Conservation (phyloP, 352 stramenopile species). For the Pythium phragmiticola region DNA sequence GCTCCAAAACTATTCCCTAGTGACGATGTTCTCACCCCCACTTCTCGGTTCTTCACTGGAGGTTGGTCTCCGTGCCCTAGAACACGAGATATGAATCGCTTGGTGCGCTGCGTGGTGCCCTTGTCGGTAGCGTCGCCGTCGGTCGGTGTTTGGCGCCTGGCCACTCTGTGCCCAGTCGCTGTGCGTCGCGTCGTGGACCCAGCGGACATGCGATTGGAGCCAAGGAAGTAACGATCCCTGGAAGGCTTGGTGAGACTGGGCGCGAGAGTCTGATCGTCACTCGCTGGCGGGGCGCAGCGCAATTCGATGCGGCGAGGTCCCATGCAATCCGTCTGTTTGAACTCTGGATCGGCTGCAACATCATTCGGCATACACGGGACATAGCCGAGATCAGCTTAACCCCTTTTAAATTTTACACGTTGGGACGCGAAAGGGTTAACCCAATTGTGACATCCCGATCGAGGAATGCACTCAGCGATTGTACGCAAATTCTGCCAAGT, state of each 20-base stretch:
- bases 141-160: not conserved
- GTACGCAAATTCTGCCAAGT: too few species aligned
- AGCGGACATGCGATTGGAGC: not conserved
- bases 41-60: too few species aligned
- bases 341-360: too few species aligned
- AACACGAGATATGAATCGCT: constrained; percentile 11
- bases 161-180: not conserved
- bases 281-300: not conserved
- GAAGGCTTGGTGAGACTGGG: not conserved
- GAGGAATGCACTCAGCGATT: too few species aligned
- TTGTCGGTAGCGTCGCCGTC: not conserved
- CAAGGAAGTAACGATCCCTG: not conserved
- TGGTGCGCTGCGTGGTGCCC: not conserved
- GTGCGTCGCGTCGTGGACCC: not conserved
- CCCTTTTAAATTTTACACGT: too few species aligned
- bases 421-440: too few species aligned
- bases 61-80: too few species aligned
- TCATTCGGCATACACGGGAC: too few species aligned
- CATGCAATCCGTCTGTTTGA: not conserved
- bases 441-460: too few species aligned
- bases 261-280: not conserved
- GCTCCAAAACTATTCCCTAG: too few species aligned
- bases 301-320: constrained; percentile 4
- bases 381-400: too few species aligned
- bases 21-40: too few species aligned